Conservation (phyloP, 179 eudicot genomes). For the Silene noctiflora region DNA sequence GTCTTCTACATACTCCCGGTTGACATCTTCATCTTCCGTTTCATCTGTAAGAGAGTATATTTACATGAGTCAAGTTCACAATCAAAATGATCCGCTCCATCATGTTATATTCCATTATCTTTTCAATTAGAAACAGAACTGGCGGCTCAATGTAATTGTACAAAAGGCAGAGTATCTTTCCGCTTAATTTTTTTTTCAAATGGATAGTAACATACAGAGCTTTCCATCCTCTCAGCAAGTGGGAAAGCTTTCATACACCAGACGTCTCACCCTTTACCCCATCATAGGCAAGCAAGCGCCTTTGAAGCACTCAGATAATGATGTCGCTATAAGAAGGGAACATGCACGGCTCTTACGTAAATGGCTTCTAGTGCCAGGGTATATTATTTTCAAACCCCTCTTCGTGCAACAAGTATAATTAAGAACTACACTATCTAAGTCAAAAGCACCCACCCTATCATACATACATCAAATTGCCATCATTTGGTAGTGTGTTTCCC, state of each 20-base stretch:
- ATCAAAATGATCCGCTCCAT: background rate
- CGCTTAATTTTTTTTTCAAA: background rate
- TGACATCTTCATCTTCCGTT: slow-evolving; percentile 68
- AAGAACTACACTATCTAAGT: background rate
- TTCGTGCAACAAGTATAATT: background rate
- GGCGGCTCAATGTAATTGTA: background rate
- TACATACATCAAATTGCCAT: background rate
- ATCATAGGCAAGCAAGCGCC: background rate
- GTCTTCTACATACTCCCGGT: slow-evolving; percentile 86
- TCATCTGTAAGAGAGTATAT: slow-evolving; percentile 48
- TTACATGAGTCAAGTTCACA: background rate
- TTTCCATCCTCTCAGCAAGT: background rate
- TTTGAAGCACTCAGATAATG: slow-evolving; percentile 2
- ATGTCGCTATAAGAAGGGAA: background rate
- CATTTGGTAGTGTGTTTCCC: background rate
- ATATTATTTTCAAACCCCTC: background rate
- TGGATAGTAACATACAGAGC: background rate
- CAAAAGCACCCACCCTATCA: background rate
- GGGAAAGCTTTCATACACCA: background rate
- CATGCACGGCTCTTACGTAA: background rate
- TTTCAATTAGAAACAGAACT: background rate
- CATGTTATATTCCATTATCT: background rate
- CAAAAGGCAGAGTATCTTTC: background rate
- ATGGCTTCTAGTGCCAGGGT: background rate
- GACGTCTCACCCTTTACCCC: background rate